phyloP scores from a whole-genome alignment of 2,329 filamentous ascomycete genomes.

The Cytospora mali region DNA sequence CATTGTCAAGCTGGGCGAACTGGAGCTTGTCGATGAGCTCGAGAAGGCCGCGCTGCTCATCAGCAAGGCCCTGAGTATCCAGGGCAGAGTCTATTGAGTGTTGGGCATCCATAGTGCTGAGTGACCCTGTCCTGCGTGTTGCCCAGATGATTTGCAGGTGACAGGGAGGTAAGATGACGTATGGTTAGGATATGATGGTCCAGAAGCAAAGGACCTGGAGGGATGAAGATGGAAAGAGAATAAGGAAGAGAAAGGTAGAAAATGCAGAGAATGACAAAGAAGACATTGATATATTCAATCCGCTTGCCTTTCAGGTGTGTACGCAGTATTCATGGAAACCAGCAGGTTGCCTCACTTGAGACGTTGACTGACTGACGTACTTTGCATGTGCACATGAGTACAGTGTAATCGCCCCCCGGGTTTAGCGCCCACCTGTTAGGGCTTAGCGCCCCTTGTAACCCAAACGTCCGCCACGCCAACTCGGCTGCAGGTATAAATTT shows the following conservation, averaged over 20 bases:
- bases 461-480: too few species aligned
- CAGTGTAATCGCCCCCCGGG: too few species aligned
- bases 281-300: too few species aligned
- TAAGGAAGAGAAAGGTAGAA: neutral
- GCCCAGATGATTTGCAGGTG: neutral
- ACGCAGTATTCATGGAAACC: too few species aligned
- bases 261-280: neutral
- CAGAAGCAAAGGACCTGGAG: neutral
- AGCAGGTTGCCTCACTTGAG: neutral
- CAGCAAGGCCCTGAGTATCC: slow-evolving; percentile 52
- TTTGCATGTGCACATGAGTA: too few species aligned
- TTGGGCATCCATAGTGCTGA: slow-evolving; percentile 22
- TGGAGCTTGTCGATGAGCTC: slow-evolving; percentile 54
- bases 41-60: slow-evolving; percentile 59
- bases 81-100: slow-evolving; percentile 51
- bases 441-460: too few species aligned
- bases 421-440: too few species aligned
- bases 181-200: neutral
- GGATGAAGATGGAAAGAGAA: neutral
- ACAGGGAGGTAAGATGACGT: neutral
- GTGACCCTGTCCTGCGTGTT: slow-evolving; percentile 20
- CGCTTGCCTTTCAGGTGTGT: too few species aligned
- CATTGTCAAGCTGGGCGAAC: slow-evolving; percentile 40
- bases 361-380: neutral
- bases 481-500: too few species aligned